A percentile compares a stretch with the other conserved stretches of the same genome.
phyloP scores from a whole-genome alignment of 768 basidiomycete genomes.

The Serendipita sp. region DNA sequence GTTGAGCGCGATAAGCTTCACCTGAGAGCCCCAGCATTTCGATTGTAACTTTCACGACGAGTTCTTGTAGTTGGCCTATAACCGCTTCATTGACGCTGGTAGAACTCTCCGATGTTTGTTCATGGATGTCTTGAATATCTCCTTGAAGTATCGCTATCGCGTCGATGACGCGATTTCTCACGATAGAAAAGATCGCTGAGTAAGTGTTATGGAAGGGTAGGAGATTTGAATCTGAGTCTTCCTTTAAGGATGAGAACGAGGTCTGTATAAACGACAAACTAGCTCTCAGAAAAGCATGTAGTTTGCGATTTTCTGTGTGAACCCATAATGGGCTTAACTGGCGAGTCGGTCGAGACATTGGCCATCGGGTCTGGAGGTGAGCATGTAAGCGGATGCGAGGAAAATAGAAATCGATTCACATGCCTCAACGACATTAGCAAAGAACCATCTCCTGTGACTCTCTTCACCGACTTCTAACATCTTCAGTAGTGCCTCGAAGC shows the following conservation, averaged over 20 bases:
- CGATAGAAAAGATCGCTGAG: neutral
- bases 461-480: neutral
- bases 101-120: neutral
- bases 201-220: neutral
- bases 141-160: neutral
- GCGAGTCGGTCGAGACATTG: too few species aligned
- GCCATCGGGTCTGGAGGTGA: too few species aligned
- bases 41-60: neutral
- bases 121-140: neutral
- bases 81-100: too few species aligned
- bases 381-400: too few species aligned
- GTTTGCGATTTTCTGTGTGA: too few species aligned
- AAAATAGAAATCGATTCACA: neutral
- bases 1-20: neutral
- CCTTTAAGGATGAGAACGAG: neutral
- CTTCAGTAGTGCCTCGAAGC: neutral
- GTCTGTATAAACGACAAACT: too few species aligned
- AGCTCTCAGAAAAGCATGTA: too few species aligned
- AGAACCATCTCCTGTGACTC: neutral
- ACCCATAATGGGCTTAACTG: too few species aligned
- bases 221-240: neutral
- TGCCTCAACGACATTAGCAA: neutral
- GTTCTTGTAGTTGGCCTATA: neutral
- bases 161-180: neutral
- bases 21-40: neutral